Evolutionary conservation across 2,329 filamentous ascomycete genomes (phyloP), one percentile per base, ranked within the genome.

Genomic region (Botryotinia globosa): DNA sequence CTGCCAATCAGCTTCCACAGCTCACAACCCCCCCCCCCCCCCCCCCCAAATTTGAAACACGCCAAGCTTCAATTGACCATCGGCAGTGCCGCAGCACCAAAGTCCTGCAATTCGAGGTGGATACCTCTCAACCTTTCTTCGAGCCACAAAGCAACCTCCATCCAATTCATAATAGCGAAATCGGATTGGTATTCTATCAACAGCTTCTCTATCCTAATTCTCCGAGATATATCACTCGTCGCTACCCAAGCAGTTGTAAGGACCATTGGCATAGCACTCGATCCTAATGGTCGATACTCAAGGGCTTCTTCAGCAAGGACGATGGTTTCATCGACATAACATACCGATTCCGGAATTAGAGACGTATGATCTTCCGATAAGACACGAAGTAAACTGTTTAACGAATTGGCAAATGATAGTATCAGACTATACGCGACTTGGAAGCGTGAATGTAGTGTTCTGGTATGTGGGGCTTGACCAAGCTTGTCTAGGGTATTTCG

Each of bases 371-470:
- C 64, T 1, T 51, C 22, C 16, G 64, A 29, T 20, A 8, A 48
- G 0, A 9, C 45, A 20, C 44, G 45, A 18, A 66, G 45, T 20
- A 66, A 18, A n/a, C 44, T 39, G 9, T 51, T 66, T 0, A 66
- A 45, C 2, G 54, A 12, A 8, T 66, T 66, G 32, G 44, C 32
- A n/a, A 54, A 66, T 51, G 64, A 34, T 29, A 66, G 64, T 20
- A 51, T 34, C 14, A 66, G 14, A 51, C 44, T 39, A 39, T 66
- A 66, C 18, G 8, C 45, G 12, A 32, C 44, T 29, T 66, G 45
- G 4, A 54, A 66, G 25, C 64, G 64, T 51, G 64, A 51, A 66
- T 66, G 64, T 14, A 37, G 32, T 51, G 64, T 66, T 51, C 37
- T 37, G 32, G 45, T 22, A 66, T 39, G 14, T 6, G 45, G 14